A percentile compares a stretch with the other conserved stretches of the same genome.
Conservation (phyloP, 1,284 basidiomycete genomes). For the Rhodotorula sp. region DNA sequence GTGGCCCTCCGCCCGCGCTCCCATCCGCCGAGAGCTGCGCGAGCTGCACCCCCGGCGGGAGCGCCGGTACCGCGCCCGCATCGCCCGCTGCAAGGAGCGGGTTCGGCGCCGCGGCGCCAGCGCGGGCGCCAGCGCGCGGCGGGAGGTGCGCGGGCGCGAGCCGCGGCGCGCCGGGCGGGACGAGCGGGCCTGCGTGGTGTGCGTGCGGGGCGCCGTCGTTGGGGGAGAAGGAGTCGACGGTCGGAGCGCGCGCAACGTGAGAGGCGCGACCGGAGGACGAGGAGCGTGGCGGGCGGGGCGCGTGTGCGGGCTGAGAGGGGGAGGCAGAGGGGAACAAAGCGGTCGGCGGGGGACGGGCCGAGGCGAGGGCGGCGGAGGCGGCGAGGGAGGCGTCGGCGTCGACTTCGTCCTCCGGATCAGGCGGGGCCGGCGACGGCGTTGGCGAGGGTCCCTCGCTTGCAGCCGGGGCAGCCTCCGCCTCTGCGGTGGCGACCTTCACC, state of each 20-base stretch:
- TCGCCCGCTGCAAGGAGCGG: not conserved
- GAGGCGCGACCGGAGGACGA: not conserved
- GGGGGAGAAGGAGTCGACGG: not conserved
- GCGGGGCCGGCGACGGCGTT: not conserved
- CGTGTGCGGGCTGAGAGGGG: not conserved
- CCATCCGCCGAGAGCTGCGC: not conserved
- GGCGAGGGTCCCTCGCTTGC: not conserved
- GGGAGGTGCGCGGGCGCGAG: slow-evolving; percentile 22
- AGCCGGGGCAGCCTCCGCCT: not conserved
- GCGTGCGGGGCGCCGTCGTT: not conserved
- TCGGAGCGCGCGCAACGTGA: not conserved
- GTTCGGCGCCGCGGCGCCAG: not conserved
- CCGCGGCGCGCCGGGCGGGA: slow-evolving; percentile 9
- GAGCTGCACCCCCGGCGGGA: slow-evolving; percentile 12
- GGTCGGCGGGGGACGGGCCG: not conserved
- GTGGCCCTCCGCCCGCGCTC: slow-evolving; percentile 22
- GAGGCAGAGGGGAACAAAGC: slow-evolving; percentile 6
- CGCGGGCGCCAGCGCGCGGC: not conserved
- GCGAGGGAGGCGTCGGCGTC: not conserved
- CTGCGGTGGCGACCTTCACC: not conserved
- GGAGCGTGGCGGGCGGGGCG: not conserved
- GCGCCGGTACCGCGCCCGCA: not conserved
- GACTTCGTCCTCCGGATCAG: not conserved
- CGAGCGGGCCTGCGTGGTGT: not conserved
- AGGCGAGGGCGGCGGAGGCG: not conserved